Evolutionary conservation across 2,329 filamentous ascomycete species (phyloP), one percentile per base, ranked within the genome.

Genomic region (Hypomyces perniciosus): DNA sequence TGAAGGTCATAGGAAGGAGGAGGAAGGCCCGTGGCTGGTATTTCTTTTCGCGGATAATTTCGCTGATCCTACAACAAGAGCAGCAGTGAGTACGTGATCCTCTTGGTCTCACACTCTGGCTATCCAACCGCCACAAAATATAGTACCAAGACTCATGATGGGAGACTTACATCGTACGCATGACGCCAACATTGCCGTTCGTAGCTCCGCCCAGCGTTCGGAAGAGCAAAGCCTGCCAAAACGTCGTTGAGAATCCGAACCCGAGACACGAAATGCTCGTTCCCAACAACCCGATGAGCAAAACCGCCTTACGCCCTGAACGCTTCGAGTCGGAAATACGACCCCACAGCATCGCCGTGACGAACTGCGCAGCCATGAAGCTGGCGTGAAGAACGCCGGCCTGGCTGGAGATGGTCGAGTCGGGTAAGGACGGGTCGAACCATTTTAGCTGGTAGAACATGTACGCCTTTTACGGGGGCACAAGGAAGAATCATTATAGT

Each of bases 391-490:
- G 73, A 2, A 95, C 71, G 37, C 90, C 90, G 1, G 87, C 86
- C 65, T 93, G 89, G 20, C 78, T 76, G 0, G 90, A 81, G 57
- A 95, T 90, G 2, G 79, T 82, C 27, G 87, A 76, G 57, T 78
- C 72, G 0, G 79, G 68, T 10, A 80, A 69, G 8, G 61, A 67
- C 0, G 74, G 70, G 52, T 79, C 72, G 59, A 95, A 92, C 52
- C 85, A 92, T 59, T 82, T 83, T n/a, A 96, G 79, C 66, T 93
- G 88, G 67, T 92, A 95, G 69, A 89, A 95, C 74, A 95, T 83
- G 68, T 95, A 95, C 2, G 86, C 80, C 67, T 86, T 72, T 46
- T 27, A 20, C 31, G 29, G 13, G n/a, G 30, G 39, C 20, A 20
- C 20, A 20, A 20, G 20, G 20, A 20, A 20, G 20, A 20, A 20